Evolutionary conservation across 2,329 filamentous ascomycete species (phyloP).

Genomic region (Sporothrix globosa): DNA sequence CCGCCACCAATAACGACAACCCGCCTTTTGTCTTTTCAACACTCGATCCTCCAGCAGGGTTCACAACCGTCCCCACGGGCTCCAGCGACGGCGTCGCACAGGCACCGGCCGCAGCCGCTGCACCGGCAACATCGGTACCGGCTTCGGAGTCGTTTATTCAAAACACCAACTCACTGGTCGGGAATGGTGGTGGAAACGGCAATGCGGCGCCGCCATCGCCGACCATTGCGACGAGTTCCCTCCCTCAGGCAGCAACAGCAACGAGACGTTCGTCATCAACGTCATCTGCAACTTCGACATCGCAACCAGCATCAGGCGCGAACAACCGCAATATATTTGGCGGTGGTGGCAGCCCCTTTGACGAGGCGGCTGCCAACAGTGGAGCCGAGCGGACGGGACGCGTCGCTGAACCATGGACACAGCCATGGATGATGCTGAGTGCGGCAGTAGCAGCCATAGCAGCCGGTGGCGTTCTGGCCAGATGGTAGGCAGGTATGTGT

Average conservation of each 20-base stretch:
- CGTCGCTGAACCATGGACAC: neutral
- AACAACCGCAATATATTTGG: neutral
- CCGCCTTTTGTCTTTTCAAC: conserved; percentile 20
- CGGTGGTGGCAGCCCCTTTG: conserved; percentile 41
- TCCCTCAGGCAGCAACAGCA: neutral
- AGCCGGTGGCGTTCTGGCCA: conserved; percentile 10
- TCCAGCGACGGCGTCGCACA: conserved; percentile 11
- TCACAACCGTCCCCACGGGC: neutral
- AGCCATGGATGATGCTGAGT: conserved; percentile 15
- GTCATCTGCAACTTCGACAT: neutral
- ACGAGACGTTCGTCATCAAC: neutral
- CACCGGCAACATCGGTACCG: neutral
- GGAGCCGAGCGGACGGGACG: conserved; percentile 17
- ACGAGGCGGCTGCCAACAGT: conserved; percentile 28
- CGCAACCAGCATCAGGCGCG: neutral
- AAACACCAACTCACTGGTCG: conserved; percentile 11
- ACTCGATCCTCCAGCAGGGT: neutral
- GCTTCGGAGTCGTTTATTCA: conserved; percentile 14
- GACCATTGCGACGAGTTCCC: neutral
- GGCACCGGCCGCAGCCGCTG: conserved; percentile 19
- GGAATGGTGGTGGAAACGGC: neutral
- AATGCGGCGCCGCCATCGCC: conserved; percentile 16
- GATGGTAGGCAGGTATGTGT: neutral
- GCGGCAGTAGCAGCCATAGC: conserved; percentile 4
- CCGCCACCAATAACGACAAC: neutral